Conservation (phyloP, 2,329 filamentous ascomycete genomes). For the Fusarium illudens region DNA sequence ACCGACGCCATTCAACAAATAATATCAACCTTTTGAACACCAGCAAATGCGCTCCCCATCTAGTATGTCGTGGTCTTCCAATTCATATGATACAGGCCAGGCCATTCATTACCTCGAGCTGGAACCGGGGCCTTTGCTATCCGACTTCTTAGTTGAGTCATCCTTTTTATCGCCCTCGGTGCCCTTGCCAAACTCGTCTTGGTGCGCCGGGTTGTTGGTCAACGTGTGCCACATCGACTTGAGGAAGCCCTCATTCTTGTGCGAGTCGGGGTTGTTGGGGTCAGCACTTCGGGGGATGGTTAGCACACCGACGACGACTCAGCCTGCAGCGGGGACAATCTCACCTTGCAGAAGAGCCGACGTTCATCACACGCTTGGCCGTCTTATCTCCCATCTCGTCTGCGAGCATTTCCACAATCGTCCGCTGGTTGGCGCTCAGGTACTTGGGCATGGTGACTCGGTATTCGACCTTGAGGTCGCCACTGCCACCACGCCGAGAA, state of each 20-base stretch:
- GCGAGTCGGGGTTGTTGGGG: constrained; percentile 54
- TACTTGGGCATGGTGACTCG: constrained; percentile 96
- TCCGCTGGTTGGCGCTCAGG: constrained; percentile 87
- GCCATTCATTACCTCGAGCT: constrained; percentile 41
- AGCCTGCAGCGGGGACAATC: constrained; percentile 2
- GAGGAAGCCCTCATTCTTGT: constrained; percentile 88
- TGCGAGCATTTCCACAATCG: constrained; percentile 92
- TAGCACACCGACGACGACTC: constrained; percentile 4
- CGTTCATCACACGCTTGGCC: constrained; percentile 91
- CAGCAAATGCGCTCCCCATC: constrained; percentile 46
- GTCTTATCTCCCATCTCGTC: constrained; percentile 95
- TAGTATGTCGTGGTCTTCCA: constrained; percentile 34
- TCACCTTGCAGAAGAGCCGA: constrained; percentile 55
- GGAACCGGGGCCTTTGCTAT: constrained; percentile 46
- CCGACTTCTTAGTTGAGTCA: constrained; percentile 37
- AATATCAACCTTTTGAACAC: constrained; percentile 51
- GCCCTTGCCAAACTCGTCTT: constrained; percentile 42
- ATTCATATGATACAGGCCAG: constrained; percentile 36
- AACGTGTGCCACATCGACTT: constrained; percentile 94
- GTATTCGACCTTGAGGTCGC: constrained; percentile 94
- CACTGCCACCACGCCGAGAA: constrained; percentile 70
- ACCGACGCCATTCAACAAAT: constrained; percentile 44
- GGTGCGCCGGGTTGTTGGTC: constrained; percentile 75
- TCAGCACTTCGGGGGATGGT: constrained; percentile 24
- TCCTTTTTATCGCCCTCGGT: constrained; percentile 32